Base-by-base conservation (phyloP, 345 rosid genomes). In the Rhizophora mangle region DNA sequence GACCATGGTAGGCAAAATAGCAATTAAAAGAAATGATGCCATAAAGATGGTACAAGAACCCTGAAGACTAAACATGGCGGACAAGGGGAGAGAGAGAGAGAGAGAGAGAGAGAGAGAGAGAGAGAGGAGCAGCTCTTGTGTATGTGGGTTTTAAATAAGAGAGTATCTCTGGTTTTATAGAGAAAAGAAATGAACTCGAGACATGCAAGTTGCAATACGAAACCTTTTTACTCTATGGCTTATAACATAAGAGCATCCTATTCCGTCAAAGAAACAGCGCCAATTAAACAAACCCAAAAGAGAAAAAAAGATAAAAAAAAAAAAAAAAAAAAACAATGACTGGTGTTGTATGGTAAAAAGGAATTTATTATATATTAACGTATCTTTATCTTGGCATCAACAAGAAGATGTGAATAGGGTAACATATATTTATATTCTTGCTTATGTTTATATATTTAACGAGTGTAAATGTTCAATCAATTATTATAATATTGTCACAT, bases 1-100 rank as follows among this genome's bases (percentile, higher is more conserved):
- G 55, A 69, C 81, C 2, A 68, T 22, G 24, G 66, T 29, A 18
- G 80, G 79, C 37, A 18, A 57, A 18, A 78, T 58, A 51, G 75
- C 52, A n/a, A 73, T 6, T 18, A 71, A 56, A 62, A 78, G 3
- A 13, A 55, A 21, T 47, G 54, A 8, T 20, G 60, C 22, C 59
- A 56, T 63, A 20, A 71, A 37, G 60, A 72, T 1, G 34, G 62
- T 37, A 70, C 30, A 54, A 34, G 36, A 56, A 54, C 49, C 61
- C 18, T 70, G 71, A 46, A 58, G 31, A 62, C 46, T 32, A 13
- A 39, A n/a, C 80, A 75, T 72, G 67, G 68, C 37, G 31, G 10
- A 30, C 1, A 5, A 55, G 20, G 27, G 10, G 27, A 55, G 59
- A n/a, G 27, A n/a, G 13, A 55, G 13, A n/a, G n/a, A 34, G 37